Conservation (phyloP, 352 stramenopile genomes). For the Globisporangium cylindrosporum region DNA sequence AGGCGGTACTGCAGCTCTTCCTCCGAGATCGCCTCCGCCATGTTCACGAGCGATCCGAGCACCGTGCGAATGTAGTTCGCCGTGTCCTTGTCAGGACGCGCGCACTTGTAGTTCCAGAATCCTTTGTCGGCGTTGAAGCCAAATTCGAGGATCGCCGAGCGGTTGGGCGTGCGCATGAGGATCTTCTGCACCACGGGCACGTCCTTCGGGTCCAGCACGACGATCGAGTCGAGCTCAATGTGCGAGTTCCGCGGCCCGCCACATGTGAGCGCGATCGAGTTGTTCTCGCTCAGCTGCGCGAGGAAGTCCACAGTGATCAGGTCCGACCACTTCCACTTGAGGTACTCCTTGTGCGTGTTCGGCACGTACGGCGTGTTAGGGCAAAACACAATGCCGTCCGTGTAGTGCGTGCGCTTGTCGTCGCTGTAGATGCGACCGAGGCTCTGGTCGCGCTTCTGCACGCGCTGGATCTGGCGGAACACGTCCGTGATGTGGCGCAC, state of each 20-base stretch:
- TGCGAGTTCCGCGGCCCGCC: slow-evolving; percentile 70
- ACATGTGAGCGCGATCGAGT: slow-evolving; percentile 64
- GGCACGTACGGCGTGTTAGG: slow-evolving; percentile 82
- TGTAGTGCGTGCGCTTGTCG: slow-evolving; percentile 85
- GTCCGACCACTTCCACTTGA: slow-evolving; percentile 93
- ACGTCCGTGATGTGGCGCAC: slow-evolving; percentile 81
- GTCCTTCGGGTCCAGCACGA: slow-evolving; percentile 78
- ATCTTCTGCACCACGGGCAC: slow-evolving; percentile 64
- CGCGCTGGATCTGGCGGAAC: slow-evolving; percentile 78
- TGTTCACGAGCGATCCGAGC: slow-evolving; percentile 88
- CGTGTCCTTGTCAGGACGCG: slow-evolving; percentile 84
- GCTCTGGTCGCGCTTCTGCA: slow-evolving; percentile 75
- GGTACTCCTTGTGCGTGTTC: slow-evolving; percentile 85
- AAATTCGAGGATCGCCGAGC: slow-evolving; percentile 80
- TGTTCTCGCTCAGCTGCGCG: slow-evolving; percentile 52
- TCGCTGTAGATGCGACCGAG: slow-evolving; percentile 78
- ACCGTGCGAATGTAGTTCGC: slow-evolving; percentile 91
- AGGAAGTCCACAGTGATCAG: slow-evolving; percentile 89
- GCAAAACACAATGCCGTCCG: slow-evolving; percentile 89
- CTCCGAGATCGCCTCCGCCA: slow-evolving; percentile 88
- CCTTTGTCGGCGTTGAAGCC: slow-evolving; percentile 85
- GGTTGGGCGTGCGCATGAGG: slow-evolving; percentile 50
- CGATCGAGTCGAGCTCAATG: slow-evolving; percentile 83
- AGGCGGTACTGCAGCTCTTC: slow-evolving; percentile 89
- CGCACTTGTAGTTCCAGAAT: slow-evolving; percentile 89